A percentile compares a stretch with the other conserved stretches of the same genome.
Evolutionary conservation across 2,329 filamentous ascomycete species (phyloP).

Genomic region (Diaporthe ilicicola): DNA sequence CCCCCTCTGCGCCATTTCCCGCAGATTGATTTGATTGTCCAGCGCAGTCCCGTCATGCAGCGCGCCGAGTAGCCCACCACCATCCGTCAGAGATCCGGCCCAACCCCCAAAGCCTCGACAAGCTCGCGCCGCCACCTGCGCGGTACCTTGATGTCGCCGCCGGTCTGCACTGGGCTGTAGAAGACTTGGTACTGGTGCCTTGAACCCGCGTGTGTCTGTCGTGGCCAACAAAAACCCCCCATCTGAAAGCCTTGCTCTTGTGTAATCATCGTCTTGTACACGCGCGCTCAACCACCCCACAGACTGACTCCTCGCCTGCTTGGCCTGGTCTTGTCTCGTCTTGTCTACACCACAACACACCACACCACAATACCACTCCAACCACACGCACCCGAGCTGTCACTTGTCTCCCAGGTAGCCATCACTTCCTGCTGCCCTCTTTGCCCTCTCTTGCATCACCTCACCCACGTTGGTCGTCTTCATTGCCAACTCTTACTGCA

Average conservation of each 20-base stretch:
- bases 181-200: neutral
- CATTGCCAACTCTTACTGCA: neutral
- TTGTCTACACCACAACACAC: constrained; percentile 4
- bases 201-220: neutral
- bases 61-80: constrained; percentile 17
- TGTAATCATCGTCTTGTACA: constrained; percentile 14
- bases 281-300: neutral
- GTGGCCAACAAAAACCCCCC: neutral
- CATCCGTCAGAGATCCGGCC: neutral
- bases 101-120: constrained; percentile 1
- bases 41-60: constrained; percentile 4
- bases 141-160: constrained; percentile 15
- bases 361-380: neutral
- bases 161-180: neutral
- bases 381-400: neutral
- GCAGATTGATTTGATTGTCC: constrained; percentile 4
- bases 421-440: neutral
- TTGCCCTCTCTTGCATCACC: neutral
- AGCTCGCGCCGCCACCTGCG: constrained; percentile 14
- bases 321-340: neutral
- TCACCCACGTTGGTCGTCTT: neutral
- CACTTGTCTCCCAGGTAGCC: neutral
- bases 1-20: neutral
- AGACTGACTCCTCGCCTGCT: neutral
- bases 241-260: neutral